Evolutionary conservation across 2,329 filamentous ascomycete genomes (phyloP), one percentile per base, ranked within the genome.

Genomic region (Tolypocladium amazonense): DNA sequence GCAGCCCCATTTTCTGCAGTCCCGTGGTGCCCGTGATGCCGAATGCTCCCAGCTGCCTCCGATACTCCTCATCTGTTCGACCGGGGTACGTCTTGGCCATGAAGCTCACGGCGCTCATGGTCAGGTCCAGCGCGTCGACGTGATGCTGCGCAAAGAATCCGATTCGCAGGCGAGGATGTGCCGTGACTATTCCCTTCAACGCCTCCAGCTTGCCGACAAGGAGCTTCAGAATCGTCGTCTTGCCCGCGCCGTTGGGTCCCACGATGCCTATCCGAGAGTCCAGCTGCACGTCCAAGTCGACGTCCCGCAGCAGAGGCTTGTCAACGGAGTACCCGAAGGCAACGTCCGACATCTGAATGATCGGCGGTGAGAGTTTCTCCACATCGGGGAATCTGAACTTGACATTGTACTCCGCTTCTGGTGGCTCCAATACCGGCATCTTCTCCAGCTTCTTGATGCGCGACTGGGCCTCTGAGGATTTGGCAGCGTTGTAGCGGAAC

Each of bases 61-160:
- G 90, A 76, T 99, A 99, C 72, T 99, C 94, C 75, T 99, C 94
- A 72, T 99, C 94, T 11, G 90, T 90, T 73, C 86, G 90, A 60
- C 94, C 94, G 0, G 90, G 92, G 72, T 94, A 97, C 57, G 81
- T 88, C 75, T 90, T 92, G 37, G 94, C 85, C 92, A 99, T 97
- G 81, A 97, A 99, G 62, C 88, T 89, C 59, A 99, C 94, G 33
- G 94, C 91, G 67, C 89, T 94, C 65, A 85, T 86, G 63, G 85
- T 94, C 65, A 99, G 81, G 72, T 99, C 94, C 55, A 99, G 81
- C 15, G 92, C 93, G 73, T 99, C 94, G 65, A 99, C 92, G 79
- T 99, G 94, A 74, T 99, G 94, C 76, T 99, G 94, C 4, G 94
- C 94, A 71, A 99, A 99, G 84, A 95, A 99, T 53, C 94, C 94